Evolutionary conservation across 495 filamentous ascomycete genomes (phyloP).

Genomic region (Hyaloscypha finlandica): DNA sequence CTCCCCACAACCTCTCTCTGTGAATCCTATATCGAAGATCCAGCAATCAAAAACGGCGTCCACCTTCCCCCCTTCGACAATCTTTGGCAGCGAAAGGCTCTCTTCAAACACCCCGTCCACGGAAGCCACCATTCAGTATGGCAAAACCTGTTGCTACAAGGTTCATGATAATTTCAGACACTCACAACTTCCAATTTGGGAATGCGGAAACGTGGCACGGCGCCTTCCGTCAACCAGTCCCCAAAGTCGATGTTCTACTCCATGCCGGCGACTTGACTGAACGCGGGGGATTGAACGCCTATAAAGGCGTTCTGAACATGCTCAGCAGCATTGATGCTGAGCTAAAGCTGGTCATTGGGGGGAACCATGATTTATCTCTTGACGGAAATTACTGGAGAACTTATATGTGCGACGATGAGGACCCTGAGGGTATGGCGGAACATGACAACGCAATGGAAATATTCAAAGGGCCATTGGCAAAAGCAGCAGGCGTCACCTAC

Average conservation of each 20-base stretch:
- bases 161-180: slow-evolving; percentile 65
- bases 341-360: slow-evolving; percentile 77
- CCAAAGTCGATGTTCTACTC: slow-evolving; percentile 63
- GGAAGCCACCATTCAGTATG: not conserved
- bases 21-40: no score
- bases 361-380: slow-evolving; percentile 78
- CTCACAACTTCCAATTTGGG: slow-evolving; percentile 48
- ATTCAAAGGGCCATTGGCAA: slow-evolving; percentile 49
- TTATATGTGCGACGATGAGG: not conserved
- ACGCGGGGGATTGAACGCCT: slow-evolving; percentile 57
- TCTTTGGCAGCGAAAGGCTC: not conserved
- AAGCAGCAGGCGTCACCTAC: slow-evolving; percentile 57
- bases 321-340: slow-evolving; percentile 59
- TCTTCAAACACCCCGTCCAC: not conserved
- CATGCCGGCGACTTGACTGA: slow-evolving; percentile 77
- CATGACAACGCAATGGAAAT: slow-evolving; percentile 35
- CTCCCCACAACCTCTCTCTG: no score
- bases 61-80: no score
- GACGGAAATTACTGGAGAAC: slow-evolving; percentile 52
- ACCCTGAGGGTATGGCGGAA: slow-evolving; percentile 22
- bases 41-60: no score
- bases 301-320: slow-evolving; percentile 52
- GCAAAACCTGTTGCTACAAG: slow-evolving; percentile 37
- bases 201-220: slow-evolving; percentile 20
- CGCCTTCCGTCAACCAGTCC: slow-evolving; percentile 38